Conservation (phyloP, 371 early-diverging fungal species). For the Furculomyces boomerangus region DNA sequence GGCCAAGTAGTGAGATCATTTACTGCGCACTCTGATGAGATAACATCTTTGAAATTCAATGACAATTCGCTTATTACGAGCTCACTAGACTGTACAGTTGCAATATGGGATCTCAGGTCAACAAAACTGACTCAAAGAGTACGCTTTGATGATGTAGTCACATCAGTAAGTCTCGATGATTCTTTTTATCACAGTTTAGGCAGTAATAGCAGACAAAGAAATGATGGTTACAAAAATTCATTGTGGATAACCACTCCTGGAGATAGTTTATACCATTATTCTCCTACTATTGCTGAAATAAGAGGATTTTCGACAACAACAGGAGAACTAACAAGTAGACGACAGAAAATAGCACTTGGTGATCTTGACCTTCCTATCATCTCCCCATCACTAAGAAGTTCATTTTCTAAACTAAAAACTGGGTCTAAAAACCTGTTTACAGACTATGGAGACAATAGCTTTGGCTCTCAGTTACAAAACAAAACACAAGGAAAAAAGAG, state of each 20-base stretch:
- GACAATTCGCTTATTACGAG: constrained; percentile 58
- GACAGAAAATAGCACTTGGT: not conserved
- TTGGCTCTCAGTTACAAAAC: too few relatives aligned
- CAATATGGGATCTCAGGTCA: constrained; percentile 72
- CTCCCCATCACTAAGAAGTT: too few relatives aligned
- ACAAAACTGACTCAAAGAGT: constrained; percentile 43
- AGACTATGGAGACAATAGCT: too few relatives aligned
- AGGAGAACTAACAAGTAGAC: not conserved
- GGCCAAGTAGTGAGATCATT: constrained; percentile 62
- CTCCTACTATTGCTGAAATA: not conserved
- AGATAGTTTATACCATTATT: not conserved
- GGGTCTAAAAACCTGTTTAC: too few relatives aligned
- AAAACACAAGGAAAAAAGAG: too few relatives aligned
- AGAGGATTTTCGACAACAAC: not conserved
- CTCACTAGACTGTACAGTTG: constrained; percentile 53
- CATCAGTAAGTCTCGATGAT: constrained; percentile 30
- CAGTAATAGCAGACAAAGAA: not conserved
- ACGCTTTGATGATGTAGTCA: constrained; percentile 31
- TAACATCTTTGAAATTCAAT: constrained; percentile 62
- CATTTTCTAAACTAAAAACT: too few relatives aligned
- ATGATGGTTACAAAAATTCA: not conserved
- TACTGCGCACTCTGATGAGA: constrained; percentile 42
- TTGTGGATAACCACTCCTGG: not conserved
- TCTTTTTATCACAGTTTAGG: too few relatives aligned
- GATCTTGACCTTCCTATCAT: not conserved